Conservation (phyloP, 129 eudicot genomes). For the Daucus carota region DNA sequence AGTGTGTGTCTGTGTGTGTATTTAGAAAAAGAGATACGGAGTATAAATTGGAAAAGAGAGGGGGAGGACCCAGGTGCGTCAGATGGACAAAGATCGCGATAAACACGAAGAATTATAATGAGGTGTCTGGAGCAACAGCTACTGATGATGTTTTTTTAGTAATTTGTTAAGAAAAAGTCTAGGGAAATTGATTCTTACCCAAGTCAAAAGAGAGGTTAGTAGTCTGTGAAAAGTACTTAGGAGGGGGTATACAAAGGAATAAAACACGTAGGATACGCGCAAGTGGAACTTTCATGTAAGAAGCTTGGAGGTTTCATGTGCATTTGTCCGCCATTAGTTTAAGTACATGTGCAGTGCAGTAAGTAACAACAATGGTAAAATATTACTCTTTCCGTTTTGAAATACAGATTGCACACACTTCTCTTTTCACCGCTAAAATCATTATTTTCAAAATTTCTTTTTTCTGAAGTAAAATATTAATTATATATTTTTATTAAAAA, state of each 20-base stretch:
- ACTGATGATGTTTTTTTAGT: neutral
- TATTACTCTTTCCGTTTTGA: no score
- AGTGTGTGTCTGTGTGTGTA: neutral
- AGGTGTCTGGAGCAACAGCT: neutral
- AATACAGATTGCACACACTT: no score
- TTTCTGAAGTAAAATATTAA: no score
- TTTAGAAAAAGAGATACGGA: neutral
- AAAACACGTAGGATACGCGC: neutral
- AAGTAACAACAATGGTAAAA: neutral
- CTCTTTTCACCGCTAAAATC: no score
- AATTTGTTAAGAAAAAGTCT: neutral
- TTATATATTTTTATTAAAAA: no score
- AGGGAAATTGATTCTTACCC: neutral
- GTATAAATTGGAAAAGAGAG: neutral
- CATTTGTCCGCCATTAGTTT: neutral
- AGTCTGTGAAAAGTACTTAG: neutral
- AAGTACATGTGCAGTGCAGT: neutral
- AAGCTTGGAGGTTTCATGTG: neutral
- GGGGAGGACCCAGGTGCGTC: neutral
- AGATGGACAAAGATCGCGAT: slow-evolving; percentile 3
- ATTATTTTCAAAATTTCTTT: no score
- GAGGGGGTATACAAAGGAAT: neutral
- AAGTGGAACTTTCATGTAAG: neutral
- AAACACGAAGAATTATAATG: neutral
- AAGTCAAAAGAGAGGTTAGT: neutral